Evolutionary conservation across 441 rosid species (phyloP).

Genomic region (Hura crepitans): DNA sequence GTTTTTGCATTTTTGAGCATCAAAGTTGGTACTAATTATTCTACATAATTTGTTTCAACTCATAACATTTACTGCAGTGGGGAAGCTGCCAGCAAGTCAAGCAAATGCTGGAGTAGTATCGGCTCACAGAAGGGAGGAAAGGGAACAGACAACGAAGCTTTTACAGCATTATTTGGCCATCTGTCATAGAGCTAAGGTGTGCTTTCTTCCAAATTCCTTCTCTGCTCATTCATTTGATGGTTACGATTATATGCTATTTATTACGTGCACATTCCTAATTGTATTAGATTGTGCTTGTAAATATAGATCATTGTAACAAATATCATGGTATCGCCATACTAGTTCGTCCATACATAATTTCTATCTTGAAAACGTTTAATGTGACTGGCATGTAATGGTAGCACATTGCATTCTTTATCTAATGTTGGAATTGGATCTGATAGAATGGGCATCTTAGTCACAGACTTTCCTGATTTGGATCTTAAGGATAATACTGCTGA

Average conservation of each 20-base stretch:
- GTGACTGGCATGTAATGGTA: neutral
- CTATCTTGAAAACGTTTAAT: neutral
- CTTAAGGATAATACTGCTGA: neutral
- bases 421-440: neutral
- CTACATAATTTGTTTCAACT: neutral
- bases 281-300: neutral
- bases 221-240: neutral
- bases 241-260: neutral
- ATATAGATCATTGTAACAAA: neutral
- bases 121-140: constrained; percentile 53
- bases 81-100: constrained; percentile 59
- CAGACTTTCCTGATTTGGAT: neutral
- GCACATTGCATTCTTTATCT: neutral
- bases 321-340: neutral
- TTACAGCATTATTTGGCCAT: constrained; percentile 38
- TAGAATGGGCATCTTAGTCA: neutral
- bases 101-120: constrained; percentile 46
- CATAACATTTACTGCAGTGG: constrained; percentile 38
- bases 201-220: neutral
- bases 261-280: neutral
- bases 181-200: constrained; percentile 43
- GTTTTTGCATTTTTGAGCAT: neutral
- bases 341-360: neutral
- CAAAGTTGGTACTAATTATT: neutral
- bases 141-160: constrained; percentile 38